A percentile compares a stretch with the other conserved stretches of the same genome.
Evolutionary conservation across 208 protist species (phyloP).

Genomic region (Leishmania major): DNA sequence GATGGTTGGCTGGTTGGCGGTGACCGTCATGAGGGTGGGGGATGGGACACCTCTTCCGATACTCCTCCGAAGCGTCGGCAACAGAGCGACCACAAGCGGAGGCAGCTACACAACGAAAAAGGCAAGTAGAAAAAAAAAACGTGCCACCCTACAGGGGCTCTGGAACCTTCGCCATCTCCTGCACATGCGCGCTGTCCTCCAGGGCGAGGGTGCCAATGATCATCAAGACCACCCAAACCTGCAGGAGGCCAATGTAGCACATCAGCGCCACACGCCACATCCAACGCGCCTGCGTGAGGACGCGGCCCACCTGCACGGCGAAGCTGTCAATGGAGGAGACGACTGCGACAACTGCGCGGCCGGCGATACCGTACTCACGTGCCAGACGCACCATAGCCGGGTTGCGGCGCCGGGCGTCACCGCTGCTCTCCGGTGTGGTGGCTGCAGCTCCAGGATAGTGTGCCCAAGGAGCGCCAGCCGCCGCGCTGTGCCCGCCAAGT

Average conservation of each 20-base stretch:
- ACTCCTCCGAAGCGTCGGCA: too few relatives aligned
- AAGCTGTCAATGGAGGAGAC: constrained; percentile 33
- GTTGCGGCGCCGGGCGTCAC: constrained; percentile 17
- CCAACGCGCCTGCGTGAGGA: constrained; percentile 35
- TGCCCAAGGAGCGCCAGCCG: constrained; percentile 1
- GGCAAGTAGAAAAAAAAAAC: not conserved
- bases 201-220: constrained; percentile 21
- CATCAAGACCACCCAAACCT: constrained; percentile 47
- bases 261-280: constrained; percentile 42
- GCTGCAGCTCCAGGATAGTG: not conserved
- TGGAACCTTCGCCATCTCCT: not conserved
- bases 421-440: not conserved
- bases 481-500: not conserved
- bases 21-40: not conserved
- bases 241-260: constrained; percentile 57
- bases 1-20: not conserved
- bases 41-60: too few relatives aligned
- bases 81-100: not conserved
- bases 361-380: constrained; percentile 21
- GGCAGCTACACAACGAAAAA: not conserved
- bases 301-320: constrained; percentile 32
- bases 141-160: not conserved
- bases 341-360: constrained; percentile 6
- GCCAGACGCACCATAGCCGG: constrained; percentile 23
- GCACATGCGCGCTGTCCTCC: not conserved